Evolutionary conservation across 805 yeast genomes (phyloP), one percentile per base, ranked within the genome.

Genomic region (Teunomyces stri): DNA sequence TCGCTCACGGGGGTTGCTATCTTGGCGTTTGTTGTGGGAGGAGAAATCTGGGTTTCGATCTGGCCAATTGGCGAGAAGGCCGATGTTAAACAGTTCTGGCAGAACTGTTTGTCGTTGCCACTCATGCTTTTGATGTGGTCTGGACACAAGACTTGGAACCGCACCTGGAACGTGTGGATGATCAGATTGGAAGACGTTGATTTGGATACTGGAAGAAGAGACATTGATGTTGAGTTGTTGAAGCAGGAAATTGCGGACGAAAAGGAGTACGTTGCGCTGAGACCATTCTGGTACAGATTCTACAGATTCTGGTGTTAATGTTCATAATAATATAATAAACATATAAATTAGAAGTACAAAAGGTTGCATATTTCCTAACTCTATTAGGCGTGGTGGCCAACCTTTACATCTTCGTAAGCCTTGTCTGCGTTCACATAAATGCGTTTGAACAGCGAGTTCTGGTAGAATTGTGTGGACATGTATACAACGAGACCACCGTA

Each of bases 91-190:
- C 61, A 61, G 4, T 81, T 81, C 64, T 79, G 81, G 70, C 69
- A 79, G 57, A 64, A 74, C 48, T 80, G 81, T 64, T 60, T 79
- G 50, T 59, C 64, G 11, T 56, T 61, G 55, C 65, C 65, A n/a
- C 51, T 61, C 30, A 69, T 77, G 64, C 49, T 81, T 30, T 55
- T 72, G 1, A 66, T 80, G 47, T 76, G 73, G 62, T 40, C 71
- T 28, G 65, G 64, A 13, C 78, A 78, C 64, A 77, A 74, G 54
- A 62, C 69, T 42, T 54, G 51, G 45, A 49, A 47, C 58, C 56
- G 59, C 51, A 53, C 64, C 25, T 68, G 67, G 74, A 49, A 28
- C 25, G 45, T 44, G 42, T 51, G 64, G 27, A 61, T 58, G 58
- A 53, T 70, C 50, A 64, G 59, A 43, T 62, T 70, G 48, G 56